These are phyloP conservation scores for Arabis alpina DNA, from an alignment of 345 rosid species.

Conservation along the genomic window DNA sequence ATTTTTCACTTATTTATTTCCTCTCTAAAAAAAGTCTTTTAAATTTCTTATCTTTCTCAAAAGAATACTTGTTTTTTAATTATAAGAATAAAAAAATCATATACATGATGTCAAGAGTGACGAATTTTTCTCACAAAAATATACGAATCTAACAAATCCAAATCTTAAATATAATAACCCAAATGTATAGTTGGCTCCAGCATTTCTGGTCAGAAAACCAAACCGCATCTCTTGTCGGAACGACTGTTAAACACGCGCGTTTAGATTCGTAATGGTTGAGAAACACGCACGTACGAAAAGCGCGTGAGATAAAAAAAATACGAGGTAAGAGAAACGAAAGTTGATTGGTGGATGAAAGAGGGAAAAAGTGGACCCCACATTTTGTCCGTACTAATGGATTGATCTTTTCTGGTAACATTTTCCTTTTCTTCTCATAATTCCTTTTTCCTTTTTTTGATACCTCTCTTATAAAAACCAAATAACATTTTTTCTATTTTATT, in stretches of 20 bases:
- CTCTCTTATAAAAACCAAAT: slow-evolving; percentile 4
- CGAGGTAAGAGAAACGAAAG: slow-evolving; percentile 44
- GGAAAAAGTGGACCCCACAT: slow-evolving; percentile 59
- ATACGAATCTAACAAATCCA: slow-evolving; percentile 58
- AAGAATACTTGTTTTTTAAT: background rate
- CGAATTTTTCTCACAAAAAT: slow-evolving; percentile 36
- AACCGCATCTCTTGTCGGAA: slow-evolving; percentile 29
- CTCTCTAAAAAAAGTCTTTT: background rate
- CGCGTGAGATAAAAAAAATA: slow-evolving; percentile 48
- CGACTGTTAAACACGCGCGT: slow-evolving; percentile 24
- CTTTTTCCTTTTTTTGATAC: slow-evolving; percentile 65
- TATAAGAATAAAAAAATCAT: slow-evolving; percentile 25
- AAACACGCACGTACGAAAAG: slow-evolving; percentile 29
- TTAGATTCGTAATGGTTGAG: background rate
- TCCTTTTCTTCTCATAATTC: slow-evolving; percentile 82
- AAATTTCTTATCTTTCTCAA: too few species aligned
- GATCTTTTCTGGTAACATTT: slow-evolving; percentile 83
- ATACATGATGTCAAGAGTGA: slow-evolving; percentile 54
- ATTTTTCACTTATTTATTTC: slow-evolving; percentile 3
- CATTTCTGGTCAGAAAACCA: slow-evolving; percentile 46
- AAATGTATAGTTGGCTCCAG: slow-evolving; percentile 54
- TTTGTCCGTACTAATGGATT: slow-evolving; percentile 85
- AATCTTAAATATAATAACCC: slow-evolving; percentile 35
- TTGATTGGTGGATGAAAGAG: slow-evolving; percentile 53
- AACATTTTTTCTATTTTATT: background rate